Base-by-base conservation (phyloP, 331 rosid genomes). In the Rhamnella rubrinervis region DNA sequence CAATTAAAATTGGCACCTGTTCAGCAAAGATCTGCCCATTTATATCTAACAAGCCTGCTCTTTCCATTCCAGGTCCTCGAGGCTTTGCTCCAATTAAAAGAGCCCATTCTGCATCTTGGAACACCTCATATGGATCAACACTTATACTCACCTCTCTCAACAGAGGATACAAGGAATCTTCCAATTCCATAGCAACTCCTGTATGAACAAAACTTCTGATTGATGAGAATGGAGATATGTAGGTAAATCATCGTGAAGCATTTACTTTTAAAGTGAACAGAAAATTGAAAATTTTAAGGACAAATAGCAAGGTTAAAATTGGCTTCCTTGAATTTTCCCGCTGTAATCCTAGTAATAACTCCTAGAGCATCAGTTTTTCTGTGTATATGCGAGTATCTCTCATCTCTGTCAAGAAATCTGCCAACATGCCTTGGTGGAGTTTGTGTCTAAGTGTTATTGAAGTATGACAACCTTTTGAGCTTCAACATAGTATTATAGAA, bases 111-210 rank as follows among this genome's bases (percentile, higher is more conserved):
- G 74, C 97, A 80, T 89, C 97, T 93, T 87, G 91, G 90, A 91
- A 93, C 50, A 93, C 97, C 68, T 91, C 98, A 73, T 84, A 89
- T 28, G 98, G 87, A 83, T 93, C 92, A 78, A 89, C 80, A 63
- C 98, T 79, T 68, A 93, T 91, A 56, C 75, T 82, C 61, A 93
- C 98, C 80, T 93, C 98, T 75, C 97, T 86, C 71, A 93, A 63
- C 76, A 93, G 75, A 50, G 98, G 97, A 82, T 82, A 93, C 80
- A 93, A 76, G 26, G 91, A 93, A 71, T 93, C 98, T 84, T 93
- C 98, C 81, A 93, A 70, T 78, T 93, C 98, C 98, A 93, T 93
- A 38, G 97, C 98, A 75, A 93, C 98, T 63, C 98, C 98, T 93
- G 85, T 64, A 72, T 6, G 35, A 41, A 65, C 63, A 44, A 59